phyloP scores from a whole-genome alignment of 1,284 basidiomycete species.

The Ustilago nuda region DNA sequence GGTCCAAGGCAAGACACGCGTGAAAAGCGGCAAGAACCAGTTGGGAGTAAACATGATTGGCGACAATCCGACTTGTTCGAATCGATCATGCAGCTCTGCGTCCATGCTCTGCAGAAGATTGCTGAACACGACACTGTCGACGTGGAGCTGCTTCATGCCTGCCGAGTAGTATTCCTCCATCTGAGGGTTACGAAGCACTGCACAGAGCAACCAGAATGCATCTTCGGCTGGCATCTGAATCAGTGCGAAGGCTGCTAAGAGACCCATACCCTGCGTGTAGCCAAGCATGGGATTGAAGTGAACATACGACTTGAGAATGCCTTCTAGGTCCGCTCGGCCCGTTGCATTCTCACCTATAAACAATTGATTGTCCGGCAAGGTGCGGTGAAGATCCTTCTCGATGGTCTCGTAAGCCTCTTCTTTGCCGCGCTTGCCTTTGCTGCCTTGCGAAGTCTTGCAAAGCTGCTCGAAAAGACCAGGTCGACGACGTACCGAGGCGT shows the following conservation, averaged over 20 bases:
- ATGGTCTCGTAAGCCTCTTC: conserved; percentile 62
- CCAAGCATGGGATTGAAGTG: conserved; percentile 71
- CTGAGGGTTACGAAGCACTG: conserved; percentile 77
- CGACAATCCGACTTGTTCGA: conserved; percentile 58
- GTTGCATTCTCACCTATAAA: conserved; percentile 60
- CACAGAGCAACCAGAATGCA: conserved; percentile 82
- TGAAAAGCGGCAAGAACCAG: conserved; percentile 75
- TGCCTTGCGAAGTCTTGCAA: conserved; percentile 52
- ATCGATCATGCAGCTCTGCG: conserved; percentile 68
- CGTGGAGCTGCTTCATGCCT: conserved; percentile 79
- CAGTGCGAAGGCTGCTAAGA: conserved; percentile 82
- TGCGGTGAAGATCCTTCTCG: conserved; percentile 66
- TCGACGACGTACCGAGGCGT: conserved; percentile 52
- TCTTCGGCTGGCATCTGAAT: conserved; percentile 88
- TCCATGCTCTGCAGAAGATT: conserved; percentile 80
- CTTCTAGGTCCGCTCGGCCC: conserved; percentile 63
- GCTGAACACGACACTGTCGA: conserved; percentile 82
- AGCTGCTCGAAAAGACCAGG: conserved; percentile 64
- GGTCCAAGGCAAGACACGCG: conserved; percentile 80
- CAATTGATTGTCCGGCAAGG: conserved; percentile 58
- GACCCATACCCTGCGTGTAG: conserved; percentile 76
- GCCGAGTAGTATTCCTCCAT: conserved; percentile 77
- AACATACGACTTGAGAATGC: conserved; percentile 66
- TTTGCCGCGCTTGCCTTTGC: conserved; percentile 57
- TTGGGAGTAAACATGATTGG: conserved; percentile 64